Conservation (phyloP, 371 early-diverging fungal genomes). For the Syncephalis plumigaleata region DNA sequence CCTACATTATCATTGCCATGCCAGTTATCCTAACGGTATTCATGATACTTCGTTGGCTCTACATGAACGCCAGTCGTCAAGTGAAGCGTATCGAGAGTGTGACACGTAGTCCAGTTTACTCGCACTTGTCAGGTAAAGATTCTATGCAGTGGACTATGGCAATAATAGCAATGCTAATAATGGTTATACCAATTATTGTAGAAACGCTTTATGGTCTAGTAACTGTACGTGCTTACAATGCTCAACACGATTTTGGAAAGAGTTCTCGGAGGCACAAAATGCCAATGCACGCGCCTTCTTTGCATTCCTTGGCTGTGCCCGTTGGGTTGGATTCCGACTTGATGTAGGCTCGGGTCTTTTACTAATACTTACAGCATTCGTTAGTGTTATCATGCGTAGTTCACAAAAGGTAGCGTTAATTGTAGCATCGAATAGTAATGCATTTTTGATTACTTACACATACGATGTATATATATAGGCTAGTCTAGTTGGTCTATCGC, state of each 20-base stretch:
- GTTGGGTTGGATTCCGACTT: conserved; percentile 25
- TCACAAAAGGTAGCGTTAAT: conserved; percentile 6
- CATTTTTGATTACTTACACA: too few species aligned
- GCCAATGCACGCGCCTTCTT: conserved; percentile 23
- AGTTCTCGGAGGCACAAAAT: conserved; percentile 13
- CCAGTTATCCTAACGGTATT: conserved; percentile 14
- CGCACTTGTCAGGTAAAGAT: conserved; percentile 62
- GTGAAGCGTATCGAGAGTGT: conserved; percentile 65
- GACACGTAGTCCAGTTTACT: conserved; percentile 65
- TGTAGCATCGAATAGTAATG: too few species aligned
- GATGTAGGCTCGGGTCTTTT: conserved; percentile 24
- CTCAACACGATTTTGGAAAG: conserved; percentile 20
- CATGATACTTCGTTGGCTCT: conserved; percentile 16
- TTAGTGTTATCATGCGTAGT: conserved; percentile 14
- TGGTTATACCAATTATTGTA: conserved; percentile 4
- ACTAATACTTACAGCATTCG: conserved; percentile 14
- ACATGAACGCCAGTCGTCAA: conserved; percentile 52
- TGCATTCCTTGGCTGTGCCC: conserved; percentile 15
- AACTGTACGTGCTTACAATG: conserved; percentile 57
- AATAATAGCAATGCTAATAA: too few species aligned
- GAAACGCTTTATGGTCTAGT: conserved; percentile 55
- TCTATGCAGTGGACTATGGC: too few species aligned
- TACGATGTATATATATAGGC: neutral
- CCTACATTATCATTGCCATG: conserved; percentile 17
- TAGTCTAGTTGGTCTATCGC: conserved; percentile 16